phyloP scores from a whole-genome alignment of 768 basidiomycete species.

The Pleurotus platypus region DNA sequence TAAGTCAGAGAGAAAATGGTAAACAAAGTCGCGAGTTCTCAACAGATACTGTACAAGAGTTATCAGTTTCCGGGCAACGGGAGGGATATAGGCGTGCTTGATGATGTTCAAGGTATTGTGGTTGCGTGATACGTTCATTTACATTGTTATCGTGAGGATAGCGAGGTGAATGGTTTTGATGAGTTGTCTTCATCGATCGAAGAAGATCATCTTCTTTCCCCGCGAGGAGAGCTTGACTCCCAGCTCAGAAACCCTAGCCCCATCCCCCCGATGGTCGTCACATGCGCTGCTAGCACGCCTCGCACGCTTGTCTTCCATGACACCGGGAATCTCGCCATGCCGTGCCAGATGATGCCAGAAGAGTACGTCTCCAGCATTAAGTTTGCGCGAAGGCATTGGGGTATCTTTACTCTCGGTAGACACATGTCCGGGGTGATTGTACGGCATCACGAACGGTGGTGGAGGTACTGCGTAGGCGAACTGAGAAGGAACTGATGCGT shows the following conservation, averaged over 20 bases:
- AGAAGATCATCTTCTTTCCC: constrained; percentile 8
- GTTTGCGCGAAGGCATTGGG: constrained; percentile 30
- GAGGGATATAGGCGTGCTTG: neutral
- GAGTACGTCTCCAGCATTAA: constrained; percentile 58
- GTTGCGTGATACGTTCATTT: neutral
- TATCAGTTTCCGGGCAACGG: no score
- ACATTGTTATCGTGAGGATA: neutral
- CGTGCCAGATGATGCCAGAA: constrained; percentile 76
- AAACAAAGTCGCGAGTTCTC: neutral
- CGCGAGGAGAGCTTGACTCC: constrained; percentile 10
- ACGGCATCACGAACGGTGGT: constrained; percentile 22
- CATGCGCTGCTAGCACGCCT: constrained; percentile 20
- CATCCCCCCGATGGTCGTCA: constrained; percentile 10
- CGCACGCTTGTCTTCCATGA: constrained; percentile 59
- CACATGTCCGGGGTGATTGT: constrained; percentile 17
- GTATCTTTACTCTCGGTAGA: constrained; percentile 38
- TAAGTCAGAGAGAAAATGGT: neutral
- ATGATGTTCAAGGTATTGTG: neutral
- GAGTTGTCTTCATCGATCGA: constrained; percentile 7
- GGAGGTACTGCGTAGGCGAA: constrained; percentile 16
- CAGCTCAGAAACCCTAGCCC: constrained; percentile 12
- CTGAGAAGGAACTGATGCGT: constrained; percentile 6
- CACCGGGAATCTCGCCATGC: constrained; percentile 70
- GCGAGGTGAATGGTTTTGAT: neutral
- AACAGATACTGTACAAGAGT: neutral